These are phyloP conservation scores for Achaetomiella virescens DNA, from an alignment of 495 filamentous ascomycete genomes.

Conservation along the genomic window DNA sequence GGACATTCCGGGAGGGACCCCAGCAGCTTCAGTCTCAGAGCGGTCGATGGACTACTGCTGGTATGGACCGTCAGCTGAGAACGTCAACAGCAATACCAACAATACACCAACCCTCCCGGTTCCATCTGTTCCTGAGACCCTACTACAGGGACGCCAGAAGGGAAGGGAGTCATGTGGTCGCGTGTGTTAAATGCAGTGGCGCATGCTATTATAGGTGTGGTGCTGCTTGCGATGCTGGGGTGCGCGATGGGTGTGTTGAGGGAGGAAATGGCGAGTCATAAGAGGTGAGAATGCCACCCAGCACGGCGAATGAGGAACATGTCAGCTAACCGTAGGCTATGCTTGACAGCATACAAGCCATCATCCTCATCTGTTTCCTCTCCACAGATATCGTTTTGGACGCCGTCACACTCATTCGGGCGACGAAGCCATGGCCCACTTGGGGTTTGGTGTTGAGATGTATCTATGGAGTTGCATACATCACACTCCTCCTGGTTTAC, in stretches of 20 bases:
- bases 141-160: neutral
- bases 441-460: slow-evolving; percentile 22
- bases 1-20: slow-evolving; percentile 27
- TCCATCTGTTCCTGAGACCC: neutral
- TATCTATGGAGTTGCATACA: slow-evolving; percentile 17
- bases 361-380: slow-evolving; percentile 27
- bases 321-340: neutral
- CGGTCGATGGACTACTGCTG: slow-evolving; percentile 9
- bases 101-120: neutral
- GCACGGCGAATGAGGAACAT: neutral
- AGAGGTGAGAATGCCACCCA: neutral
- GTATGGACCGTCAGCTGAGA: slow-evolving; percentile 5
- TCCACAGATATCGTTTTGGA: slow-evolving; percentile 25
- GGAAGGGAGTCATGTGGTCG: neutral
- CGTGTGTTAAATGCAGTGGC: slow-evolving; percentile 6
- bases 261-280: neutral
- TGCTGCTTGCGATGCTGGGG: slow-evolving; percentile 5
- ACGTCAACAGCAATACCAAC: slow-evolving; percentile 3
- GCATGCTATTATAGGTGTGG: slow-evolving; percentile 8
- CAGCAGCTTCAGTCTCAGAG: slow-evolving; percentile 18
- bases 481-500: slow-evolving; percentile 26
- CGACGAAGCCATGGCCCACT: slow-evolving; percentile 11
- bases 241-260: slow-evolving; percentile 3
- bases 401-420: slow-evolving; percentile 26
- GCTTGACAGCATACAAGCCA: slow-evolving; percentile 17